Evolutionary conservation across 768 basidiomycete species (phyloP), one percentile per base, ranked within the genome.

Genomic region (Tremella mesenterica): DNA sequence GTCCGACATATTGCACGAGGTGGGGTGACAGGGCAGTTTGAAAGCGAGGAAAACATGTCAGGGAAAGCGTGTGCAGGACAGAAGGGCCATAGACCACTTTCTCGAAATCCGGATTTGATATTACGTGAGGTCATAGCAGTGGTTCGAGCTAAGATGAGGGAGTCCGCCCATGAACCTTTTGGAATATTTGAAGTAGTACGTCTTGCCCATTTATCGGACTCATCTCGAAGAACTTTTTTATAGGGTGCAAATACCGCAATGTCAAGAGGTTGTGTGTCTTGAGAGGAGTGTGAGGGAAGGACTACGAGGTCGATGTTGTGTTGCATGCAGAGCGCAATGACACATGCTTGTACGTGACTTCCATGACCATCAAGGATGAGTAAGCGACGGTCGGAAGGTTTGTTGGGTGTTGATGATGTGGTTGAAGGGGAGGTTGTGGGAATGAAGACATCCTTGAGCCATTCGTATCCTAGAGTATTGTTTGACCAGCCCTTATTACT

Each of bases 291-390:
- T 16, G 45, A 36, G 18, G 44, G 56, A 13, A 48, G 27, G 39
- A 41, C 28, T 33, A 53, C 41, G 25, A 46, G 23, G 44, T 52
- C 43, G 41, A 28, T 54, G 18, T 16, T 9, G 36, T 54, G 36
- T 23, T 20, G 14, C 5, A 56, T 31, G 54, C 54, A 56, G n/a
- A 18, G 21, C 2, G 12, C 28, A n/a, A 56, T 20, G 50, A 56
- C 50, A 3, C 33, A n/a, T 6, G 49, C 29, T 21, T 4, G 28
- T 14, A 45, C 21, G 46, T 56, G 54, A 29, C 54, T 56, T 8
- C 39, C 38, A 27, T 56, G 50, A 5, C 54, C 54, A 30, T 51
- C 54, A 20, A 56, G 9, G 18, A 56, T 56, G 36, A 56, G 50
- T 16, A 56, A 30, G 6, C 54, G 50, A 18, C 53, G 5, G 3